Evolutionary conservation across 225 moss, liverwort and hornwort genomes (phyloP).

Genomic region (Ulota crispa): DNA sequence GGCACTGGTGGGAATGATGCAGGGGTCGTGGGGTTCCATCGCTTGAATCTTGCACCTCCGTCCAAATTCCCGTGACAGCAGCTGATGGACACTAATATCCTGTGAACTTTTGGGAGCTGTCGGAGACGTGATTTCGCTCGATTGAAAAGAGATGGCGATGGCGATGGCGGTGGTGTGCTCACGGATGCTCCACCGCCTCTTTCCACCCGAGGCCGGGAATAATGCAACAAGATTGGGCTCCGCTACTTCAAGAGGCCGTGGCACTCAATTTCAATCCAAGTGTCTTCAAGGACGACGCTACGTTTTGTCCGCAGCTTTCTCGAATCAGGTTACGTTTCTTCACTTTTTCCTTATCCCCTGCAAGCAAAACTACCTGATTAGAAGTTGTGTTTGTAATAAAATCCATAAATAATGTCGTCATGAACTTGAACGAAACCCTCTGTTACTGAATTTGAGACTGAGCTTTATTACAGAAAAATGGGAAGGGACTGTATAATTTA

Average conservation of each 20-base stretch:
- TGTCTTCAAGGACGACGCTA: slow-evolving; percentile 3
- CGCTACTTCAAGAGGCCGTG: background rate
- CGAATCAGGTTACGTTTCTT: slow-evolving; percentile 46
- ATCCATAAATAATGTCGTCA: background rate
- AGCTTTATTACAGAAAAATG: background rate
- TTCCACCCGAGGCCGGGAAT: slow-evolving; percentile 9
- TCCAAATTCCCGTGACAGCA: background rate
- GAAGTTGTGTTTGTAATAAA: background rate
- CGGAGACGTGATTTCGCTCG: background rate
- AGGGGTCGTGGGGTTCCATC: background rate
- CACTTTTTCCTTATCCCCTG: background rate
- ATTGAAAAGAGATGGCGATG: slow-evolving; percentile 9
- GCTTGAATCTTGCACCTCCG: background rate
- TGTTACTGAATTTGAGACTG: background rate
- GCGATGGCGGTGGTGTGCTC: slow-evolving; percentile 37
- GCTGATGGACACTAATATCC: background rate
- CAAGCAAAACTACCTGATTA: background rate
- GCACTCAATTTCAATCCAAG: slow-evolving; percentile 21
- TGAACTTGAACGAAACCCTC: background rate
- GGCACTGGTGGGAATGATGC: background rate
- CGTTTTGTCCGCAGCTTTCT: background rate
- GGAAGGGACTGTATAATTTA: background rate
- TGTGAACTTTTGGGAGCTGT: background rate
- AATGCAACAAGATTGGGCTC: background rate
- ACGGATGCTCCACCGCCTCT: slow-evolving; percentile 43